A percentile compares a stretch with the other conserved stretches of the same genome.
Evolutionary conservation across 305 asterid species (phyloP).

Genomic region (Fraxinus sp.): DNA sequence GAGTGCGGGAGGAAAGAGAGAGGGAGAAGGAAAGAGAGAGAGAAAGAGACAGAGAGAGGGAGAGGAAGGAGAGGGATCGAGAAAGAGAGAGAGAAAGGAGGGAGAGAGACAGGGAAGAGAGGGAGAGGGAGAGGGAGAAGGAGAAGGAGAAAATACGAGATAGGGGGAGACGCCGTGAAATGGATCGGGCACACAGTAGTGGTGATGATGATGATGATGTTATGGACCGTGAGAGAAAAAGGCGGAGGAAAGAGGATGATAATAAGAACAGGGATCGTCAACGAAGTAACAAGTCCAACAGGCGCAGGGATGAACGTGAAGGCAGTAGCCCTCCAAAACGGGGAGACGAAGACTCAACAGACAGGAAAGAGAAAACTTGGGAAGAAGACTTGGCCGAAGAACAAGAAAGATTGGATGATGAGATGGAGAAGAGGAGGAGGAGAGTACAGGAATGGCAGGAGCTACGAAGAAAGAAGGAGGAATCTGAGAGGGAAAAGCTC

Average conservation of each 20-base stretch:
- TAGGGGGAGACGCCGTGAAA: slow-evolving; percentile 54
- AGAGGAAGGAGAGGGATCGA: slow-evolving; percentile 32
- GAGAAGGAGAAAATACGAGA: slow-evolving; percentile 44
- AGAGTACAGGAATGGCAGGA: slow-evolving; percentile 99
- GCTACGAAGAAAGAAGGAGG: slow-evolving; percentile 69
- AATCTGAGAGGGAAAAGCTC: slow-evolving; percentile 67
- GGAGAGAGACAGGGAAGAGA: not conserved
- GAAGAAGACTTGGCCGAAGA: slow-evolving; percentile 89
- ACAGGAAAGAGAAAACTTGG: slow-evolving; percentile 44
- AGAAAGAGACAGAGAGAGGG: slow-evolving; percentile 40
- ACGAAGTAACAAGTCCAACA: slow-evolving; percentile 35
- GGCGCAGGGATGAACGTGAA: slow-evolving; percentile 48
- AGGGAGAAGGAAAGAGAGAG: slow-evolving; percentile 41
- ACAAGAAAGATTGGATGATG: slow-evolving; percentile 80
- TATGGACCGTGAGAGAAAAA: slow-evolving; percentile 63
- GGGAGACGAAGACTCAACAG: slow-evolving; percentile 37
- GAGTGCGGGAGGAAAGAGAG: not conserved
- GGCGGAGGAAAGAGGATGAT: slow-evolving; percentile 66
- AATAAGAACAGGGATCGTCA: slow-evolving; percentile 43
- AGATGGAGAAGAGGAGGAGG: slow-evolving; percentile 85
- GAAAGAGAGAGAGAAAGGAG: slow-evolving; percentile 3
- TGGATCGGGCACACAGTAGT: slow-evolving; percentile 48
- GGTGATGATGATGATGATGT: slow-evolving; percentile 45
- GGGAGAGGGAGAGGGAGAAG: slow-evolving; percentile 33
- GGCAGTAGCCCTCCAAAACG: slow-evolving; percentile 45